Conservation (phyloP, 225 moss, liverwort and hornwort species). For the Anthoceros angustus region DNA sequence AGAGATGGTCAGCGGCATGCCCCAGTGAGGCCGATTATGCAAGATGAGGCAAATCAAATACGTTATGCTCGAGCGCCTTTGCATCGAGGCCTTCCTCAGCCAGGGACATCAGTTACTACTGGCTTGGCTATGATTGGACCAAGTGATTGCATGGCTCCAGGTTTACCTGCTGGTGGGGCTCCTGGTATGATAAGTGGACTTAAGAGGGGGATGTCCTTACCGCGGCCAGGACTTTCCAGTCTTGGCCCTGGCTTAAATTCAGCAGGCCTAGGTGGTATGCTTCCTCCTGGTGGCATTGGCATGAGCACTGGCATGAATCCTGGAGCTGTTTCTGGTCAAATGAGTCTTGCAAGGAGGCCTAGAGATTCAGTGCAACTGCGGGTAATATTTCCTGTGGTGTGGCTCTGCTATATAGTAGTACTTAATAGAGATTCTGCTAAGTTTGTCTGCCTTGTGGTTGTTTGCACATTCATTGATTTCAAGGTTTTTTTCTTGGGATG, state of each 20-base stretch:
- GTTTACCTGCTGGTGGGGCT: conserved; percentile 33
- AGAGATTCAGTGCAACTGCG: conserved; percentile 13
- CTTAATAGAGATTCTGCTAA: conserved; percentile 5
- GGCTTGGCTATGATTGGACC: conserved; percentile 52
- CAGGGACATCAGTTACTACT: conserved; percentile 32
- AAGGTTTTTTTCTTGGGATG: background rate
- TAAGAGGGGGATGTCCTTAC: conserved; percentile 51
- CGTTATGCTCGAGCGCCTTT: conserved; percentile 38
- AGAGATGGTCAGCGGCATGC: conserved; percentile 74
- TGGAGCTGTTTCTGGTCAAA: conserved; percentile 24
- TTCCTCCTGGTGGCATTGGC: conserved; percentile 42
- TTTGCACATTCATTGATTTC: background rate
- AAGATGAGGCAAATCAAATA: conserved; percentile 52
- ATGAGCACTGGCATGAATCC: conserved; percentile 24
- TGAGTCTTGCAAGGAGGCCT: conserved; percentile 40
- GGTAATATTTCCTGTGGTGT: background rate
- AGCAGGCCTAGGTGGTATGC: conserved; percentile 42
- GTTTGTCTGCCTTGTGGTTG: background rate
- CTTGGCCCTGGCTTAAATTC: conserved; percentile 45
- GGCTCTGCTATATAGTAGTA: background rate
- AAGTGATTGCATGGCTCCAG: conserved; percentile 35
- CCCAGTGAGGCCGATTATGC: conserved; percentile 36
- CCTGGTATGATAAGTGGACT: conserved; percentile 56
- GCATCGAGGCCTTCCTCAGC: conserved; percentile 38
- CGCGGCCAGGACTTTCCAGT: conserved; percentile 43